Evolutionary conservation across 192 early-diverging fungal species (phyloP).

Genomic region (Chytriomyces confervae): DNA sequence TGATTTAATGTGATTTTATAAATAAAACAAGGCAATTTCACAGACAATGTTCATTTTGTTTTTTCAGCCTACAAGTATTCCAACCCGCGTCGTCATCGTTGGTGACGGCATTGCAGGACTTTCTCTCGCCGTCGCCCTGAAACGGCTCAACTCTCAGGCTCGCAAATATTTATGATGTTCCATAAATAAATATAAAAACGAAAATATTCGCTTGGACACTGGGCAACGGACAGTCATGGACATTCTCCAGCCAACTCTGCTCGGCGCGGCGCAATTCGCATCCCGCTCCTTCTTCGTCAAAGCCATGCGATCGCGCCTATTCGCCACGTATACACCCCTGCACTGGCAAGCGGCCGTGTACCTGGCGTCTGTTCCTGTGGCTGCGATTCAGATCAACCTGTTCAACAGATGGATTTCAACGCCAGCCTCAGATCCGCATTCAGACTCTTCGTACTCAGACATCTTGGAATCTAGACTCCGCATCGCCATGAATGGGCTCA

Average conservation of each 20-base stretch:
- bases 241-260: not conserved
- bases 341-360: slow-evolving; percentile 12
- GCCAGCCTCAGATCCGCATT: not conserved
- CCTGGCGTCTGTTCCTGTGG: not conserved
- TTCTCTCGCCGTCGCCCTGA: slow-evolving; percentile 39
- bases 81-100: slow-evolving; percentile 49
- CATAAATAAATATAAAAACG: too few relatives aligned
- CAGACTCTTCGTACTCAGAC: not conserved
- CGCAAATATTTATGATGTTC: too few relatives aligned
- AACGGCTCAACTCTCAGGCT: slow-evolving; percentile 24
- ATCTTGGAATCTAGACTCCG: not conserved
- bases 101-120: slow-evolving; percentile 57
- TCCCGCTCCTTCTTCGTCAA: not conserved
- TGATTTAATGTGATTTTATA: too few relatives aligned
- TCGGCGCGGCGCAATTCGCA: not conserved
- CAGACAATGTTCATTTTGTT: too few relatives aligned
- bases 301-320: not conserved
- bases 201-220: too few relatives aligned
- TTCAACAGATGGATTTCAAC: not conserved
- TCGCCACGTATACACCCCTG: slow-evolving; percentile 3
- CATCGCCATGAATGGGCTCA: not conserved
- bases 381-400: not conserved
- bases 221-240: too few relatives aligned
- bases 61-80: too few relatives aligned
- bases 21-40: too few relatives aligned